These are phyloP conservation scores for Malassezia globosa DNA, from an alignment of 1,284 basidiomycete genomes.

Conservation along the genomic window DNA sequence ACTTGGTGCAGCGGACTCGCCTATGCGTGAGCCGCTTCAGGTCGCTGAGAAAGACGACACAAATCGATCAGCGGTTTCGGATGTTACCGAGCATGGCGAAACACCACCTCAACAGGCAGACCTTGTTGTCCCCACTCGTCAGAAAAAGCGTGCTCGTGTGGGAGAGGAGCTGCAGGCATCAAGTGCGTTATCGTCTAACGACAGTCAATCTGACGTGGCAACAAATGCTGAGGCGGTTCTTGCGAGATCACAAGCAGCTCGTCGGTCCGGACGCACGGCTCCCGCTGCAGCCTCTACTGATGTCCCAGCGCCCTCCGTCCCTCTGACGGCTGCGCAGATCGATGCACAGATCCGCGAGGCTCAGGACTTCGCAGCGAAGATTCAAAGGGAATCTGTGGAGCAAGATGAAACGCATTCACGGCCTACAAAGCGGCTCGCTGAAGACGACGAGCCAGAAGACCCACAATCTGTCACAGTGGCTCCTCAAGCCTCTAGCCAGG, in stretches of 20 bases:
- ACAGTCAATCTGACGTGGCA: slow-evolving; percentile 22
- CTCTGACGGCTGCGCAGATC: slow-evolving; percentile 32
- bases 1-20: neutral
- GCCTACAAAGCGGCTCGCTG: slow-evolving; percentile 22
- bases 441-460: slow-evolving; percentile 30
- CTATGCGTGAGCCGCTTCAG: neutral
- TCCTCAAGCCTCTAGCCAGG: slow-evolving; percentile 8
- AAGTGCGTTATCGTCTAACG: too few relatives aligned
- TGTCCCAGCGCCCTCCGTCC: slow-evolving; percentile 15
- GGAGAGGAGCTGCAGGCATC: neutral
- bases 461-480: slow-evolving; percentile 1
- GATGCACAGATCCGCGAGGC: slow-evolving; percentile 38
- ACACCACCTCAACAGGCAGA: neutral
- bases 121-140: too few relatives aligned
- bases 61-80: too few relatives aligned
- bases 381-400: slow-evolving; percentile 19
- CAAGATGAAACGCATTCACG: slow-evolving; percentile 4
- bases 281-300: slow-evolving; percentile 1
- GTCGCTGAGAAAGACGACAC: neutral
- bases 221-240: slow-evolving; percentile 21
- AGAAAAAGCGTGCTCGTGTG: slow-evolving; percentile 8
- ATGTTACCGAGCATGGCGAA: slow-evolving; percentile 1
- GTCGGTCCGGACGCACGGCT: slow-evolving; percentile 8
- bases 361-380: slow-evolving; percentile 34
- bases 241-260: slow-evolving; percentile 1